These are phyloP conservation scores for Rhazya stricta DNA, from an alignment of 257 asterid species.

Conservation along the genomic window DNA sequence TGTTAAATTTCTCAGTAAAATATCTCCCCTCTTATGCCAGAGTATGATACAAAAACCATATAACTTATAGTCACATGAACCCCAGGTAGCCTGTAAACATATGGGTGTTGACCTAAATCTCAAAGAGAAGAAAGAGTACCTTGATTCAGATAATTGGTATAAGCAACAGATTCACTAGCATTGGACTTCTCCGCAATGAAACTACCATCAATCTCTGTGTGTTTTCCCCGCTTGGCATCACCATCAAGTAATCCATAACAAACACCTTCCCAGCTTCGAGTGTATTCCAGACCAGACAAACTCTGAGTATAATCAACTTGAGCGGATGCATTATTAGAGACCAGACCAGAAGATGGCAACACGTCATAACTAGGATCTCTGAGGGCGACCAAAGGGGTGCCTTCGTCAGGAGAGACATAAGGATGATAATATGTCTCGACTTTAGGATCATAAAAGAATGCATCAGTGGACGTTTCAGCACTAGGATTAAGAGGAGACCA, in stretches of 20 bases:
- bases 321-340: slow-evolving; percentile 25
- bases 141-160: slow-evolving; percentile 32
- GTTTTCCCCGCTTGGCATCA: slow-evolving; percentile 45
- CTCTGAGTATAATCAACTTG: slow-evolving; percentile 50
- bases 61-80: background rate
- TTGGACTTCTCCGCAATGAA: slow-evolving; percentile 31
- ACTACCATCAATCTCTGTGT: slow-evolving; percentile 31
- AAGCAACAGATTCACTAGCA: slow-evolving; percentile 33
- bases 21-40: background rate
- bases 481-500: slow-evolving; percentile 43
- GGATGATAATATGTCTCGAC: slow-evolving; percentile 42
- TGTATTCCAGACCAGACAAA: slow-evolving; percentile 55
- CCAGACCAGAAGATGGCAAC: slow-evolving; percentile 36
- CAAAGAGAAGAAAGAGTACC: slow-evolving; percentile 35
- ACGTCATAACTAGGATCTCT: slow-evolving; percentile 34
- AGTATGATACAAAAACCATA: background rate
- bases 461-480: slow-evolving; percentile 21
- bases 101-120: background rate
- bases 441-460: slow-evolving; percentile 40
- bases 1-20: background rate
- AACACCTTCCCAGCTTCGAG: slow-evolving; percentile 42
- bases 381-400: slow-evolving; percentile 25
- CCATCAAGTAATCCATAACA: slow-evolving; percentile 43
- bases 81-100: background rate
- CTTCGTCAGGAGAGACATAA: slow-evolving; percentile 42